Evolutionary conservation across 352 stramenopile genomes (phyloP).

Genomic region (Phytopythium cucurbitacearum): DNA sequence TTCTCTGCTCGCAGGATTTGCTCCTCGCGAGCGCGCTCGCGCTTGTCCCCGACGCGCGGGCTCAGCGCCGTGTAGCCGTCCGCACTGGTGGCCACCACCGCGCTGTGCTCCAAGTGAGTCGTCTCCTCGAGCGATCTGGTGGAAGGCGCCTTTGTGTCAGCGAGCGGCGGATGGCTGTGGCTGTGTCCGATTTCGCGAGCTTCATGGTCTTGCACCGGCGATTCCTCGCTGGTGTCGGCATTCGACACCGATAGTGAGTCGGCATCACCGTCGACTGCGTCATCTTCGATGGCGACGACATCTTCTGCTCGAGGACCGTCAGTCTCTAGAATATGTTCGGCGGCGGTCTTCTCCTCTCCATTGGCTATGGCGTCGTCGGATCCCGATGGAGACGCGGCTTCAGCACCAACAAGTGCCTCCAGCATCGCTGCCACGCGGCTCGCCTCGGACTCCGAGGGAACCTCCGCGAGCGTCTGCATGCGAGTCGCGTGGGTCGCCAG

Average conservation of each 20-base stretch:
- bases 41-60: slow-evolving; percentile 15
- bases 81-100: background rate
- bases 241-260: too few relatives aligned
- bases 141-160: background rate
- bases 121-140: background rate
- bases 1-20: slow-evolving; percentile 41
- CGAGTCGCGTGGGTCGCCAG: slow-evolving; percentile 11
- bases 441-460: slow-evolving; percentile 10
- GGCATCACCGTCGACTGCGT: too few relatives aligned
- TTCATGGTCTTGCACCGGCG: too few relatives aligned
- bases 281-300: too few relatives aligned
- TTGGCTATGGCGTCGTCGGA: too few relatives aligned
- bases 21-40: slow-evolving; percentile 21
- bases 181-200: too few relatives aligned
- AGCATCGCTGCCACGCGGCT: slow-evolving; percentile 14
- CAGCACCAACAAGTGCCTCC: slow-evolving; percentile 18
- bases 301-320: too few relatives aligned
- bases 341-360: too few relatives aligned
- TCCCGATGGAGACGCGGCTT: slow-evolving; percentile 9
- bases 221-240: too few relatives aligned
- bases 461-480: slow-evolving; percentile 3
- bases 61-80: slow-evolving; percentile 10
- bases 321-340: too few relatives aligned
- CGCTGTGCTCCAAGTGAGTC: background rate
- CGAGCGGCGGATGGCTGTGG: too few relatives aligned